phyloP scores from a whole-genome alignment of 495 filamentous ascomycete genomes.

The Massariosphaeria phaeospora region DNA sequence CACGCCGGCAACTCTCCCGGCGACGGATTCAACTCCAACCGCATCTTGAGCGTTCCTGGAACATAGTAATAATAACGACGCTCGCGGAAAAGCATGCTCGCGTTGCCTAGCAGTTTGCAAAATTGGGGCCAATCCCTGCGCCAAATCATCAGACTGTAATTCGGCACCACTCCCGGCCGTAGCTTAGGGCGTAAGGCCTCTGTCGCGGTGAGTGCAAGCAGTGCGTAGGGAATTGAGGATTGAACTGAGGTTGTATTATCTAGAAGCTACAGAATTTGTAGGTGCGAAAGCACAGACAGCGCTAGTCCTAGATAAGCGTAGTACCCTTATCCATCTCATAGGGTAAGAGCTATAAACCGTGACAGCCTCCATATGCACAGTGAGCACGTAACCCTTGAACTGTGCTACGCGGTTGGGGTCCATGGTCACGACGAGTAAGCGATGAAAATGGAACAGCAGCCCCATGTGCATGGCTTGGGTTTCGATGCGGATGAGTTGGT shows the following conservation, averaged over 20 bases:
- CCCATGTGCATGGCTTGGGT: neutral
- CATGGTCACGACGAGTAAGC: constrained; percentile 9
- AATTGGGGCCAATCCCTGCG: constrained; percentile 6
- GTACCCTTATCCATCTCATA: neutral
- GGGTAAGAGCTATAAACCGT: neutral
- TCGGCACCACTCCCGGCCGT: neutral
- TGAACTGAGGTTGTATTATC: neutral
- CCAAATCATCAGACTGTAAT: constrained; percentile 13
- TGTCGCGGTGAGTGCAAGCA: neutral
- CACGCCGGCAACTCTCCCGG: neutral
- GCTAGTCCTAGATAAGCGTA: neutral
- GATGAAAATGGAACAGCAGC: neutral
- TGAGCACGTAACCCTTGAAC: constrained; percentile 4
- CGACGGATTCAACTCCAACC: neutral
- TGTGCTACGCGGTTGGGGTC: neutral
- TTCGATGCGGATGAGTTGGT: constrained; percentile 7
- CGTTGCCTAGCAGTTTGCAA: neutral
- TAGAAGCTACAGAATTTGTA: neutral
- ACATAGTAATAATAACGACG: neutral
- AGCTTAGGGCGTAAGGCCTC: no score
- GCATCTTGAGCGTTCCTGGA: neutral
- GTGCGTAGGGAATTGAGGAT: neutral
- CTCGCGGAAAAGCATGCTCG: no score
- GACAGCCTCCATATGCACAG: neutral
- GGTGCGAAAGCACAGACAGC: no score